Percentiles rank a stretch among this genome's conserved stretches.
Evolutionary conservation across 2,329 filamentous ascomycete species (phyloP).

Genomic region (Onygenales sp.): DNA sequence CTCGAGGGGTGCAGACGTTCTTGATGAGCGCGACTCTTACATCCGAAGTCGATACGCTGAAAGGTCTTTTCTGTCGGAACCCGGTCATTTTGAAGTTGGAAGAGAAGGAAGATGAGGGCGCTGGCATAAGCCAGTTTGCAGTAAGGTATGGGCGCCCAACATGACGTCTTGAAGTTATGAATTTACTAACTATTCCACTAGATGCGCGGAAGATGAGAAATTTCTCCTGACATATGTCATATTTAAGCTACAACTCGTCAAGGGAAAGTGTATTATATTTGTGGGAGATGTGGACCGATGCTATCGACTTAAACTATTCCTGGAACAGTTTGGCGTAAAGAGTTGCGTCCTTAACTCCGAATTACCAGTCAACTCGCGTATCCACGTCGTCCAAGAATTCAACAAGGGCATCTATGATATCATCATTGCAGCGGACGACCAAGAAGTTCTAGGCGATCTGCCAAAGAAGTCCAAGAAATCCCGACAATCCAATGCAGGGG

Average conservation of each 20-base stretch:
- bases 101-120: conserved; percentile 66
- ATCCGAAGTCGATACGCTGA: conserved; percentile 75
- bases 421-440: conserved; percentile 90
- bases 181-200: conserved; percentile 21
- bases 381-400: conserved; percentile 95
- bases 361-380: conserved; percentile 79
- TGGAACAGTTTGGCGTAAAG: conserved; percentile 94
- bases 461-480: conserved; percentile 20
- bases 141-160: conserved; percentile 52
- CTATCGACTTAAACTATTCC: conserved; percentile 86
- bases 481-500: conserved; percentile 17
- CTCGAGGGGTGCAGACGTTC: conserved; percentile 78
- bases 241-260: conserved; percentile 88
- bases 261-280: conserved; percentile 80
- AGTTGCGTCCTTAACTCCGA: conserved; percentile 92
- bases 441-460: conserved; percentile 61
- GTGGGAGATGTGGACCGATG: conserved; percentile 81
- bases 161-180: not conserved
- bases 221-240: conserved; percentile 89
- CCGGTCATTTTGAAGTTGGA: conserved; percentile 74
- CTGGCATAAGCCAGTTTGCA: conserved; percentile 75
- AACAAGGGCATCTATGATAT: conserved; percentile 97
- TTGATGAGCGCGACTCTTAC: conserved; percentile 91
- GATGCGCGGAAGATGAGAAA: conserved; percentile 93
- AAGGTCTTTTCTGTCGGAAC: conserved; percentile 73